A percentile compares a stretch with the other conserved stretches of the same genome.
Evolutionary conservation across 163 green algal species (phyloP).

Genomic region (Chloroidium sp.): DNA sequence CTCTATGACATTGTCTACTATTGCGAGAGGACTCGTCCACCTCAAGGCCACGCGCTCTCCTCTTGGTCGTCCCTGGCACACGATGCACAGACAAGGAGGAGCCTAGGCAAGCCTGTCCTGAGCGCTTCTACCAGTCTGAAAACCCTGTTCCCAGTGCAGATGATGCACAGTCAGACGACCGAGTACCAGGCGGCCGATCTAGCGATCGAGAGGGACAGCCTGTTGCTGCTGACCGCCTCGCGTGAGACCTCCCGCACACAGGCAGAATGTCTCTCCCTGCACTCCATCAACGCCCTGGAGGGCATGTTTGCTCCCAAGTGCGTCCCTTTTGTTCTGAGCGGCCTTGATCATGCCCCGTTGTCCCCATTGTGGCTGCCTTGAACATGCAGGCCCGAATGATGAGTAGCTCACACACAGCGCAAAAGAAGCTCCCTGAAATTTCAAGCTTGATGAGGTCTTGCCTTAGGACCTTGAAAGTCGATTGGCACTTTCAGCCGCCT

Average conservation of each 20-base stretch:
- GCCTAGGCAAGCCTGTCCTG: too few relatives aligned
- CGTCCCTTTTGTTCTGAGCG: background rate
- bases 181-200: background rate
- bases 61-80: too few relatives aligned
- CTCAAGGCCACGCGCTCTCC: too few relatives aligned
- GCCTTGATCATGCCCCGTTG: background rate
- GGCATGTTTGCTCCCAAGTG: background rate
- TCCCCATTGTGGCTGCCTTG: background rate
- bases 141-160: background rate
- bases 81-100: too few relatives aligned
- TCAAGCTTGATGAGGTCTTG: too few relatives aligned
- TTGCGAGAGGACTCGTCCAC: too few relatives aligned
- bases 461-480: background rate
- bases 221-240: background rate
- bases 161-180: background rate
- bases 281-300: background rate
- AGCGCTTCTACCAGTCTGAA: too few relatives aligned
- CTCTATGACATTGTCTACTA: too few relatives aligned
- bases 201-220: background rate
- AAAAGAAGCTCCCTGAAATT: too few relatives aligned
- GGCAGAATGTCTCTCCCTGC: background rate
- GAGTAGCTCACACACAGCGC: too few relatives aligned
- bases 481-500: background rate
- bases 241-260: background rate
- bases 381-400: background rate